Evolutionary conservation across 2,329 filamentous ascomycete genomes (phyloP), one percentile per base, ranked within the genome.

Genomic region (Penicillium sp.): DNA sequence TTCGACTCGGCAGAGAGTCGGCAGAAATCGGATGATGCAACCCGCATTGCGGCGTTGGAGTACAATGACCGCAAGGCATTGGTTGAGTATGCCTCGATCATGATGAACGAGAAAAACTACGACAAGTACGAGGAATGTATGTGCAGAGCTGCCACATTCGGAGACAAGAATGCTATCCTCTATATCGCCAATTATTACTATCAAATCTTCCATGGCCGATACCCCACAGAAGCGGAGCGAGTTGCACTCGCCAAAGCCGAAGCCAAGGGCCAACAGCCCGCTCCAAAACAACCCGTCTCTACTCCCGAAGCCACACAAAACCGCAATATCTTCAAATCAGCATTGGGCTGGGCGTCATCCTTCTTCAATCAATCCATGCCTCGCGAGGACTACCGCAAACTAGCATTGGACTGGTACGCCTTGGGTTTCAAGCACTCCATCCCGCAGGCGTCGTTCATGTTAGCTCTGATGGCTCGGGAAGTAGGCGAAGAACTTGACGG

Each of bases 171-270:
- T 6, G 75, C 77, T 2, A 75, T 73, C 60, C 60, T 70, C n/a
- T 71, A 70, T 35, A 66, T 80, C 9, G 78, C 70, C 3, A 75
- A 77, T 50, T 75, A 75, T 59, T 80, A 80, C 62, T 76, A 71
- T 56, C 72, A 69, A 47, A 77, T 67, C 7, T 72, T 42, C n/a
- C 64, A 66, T 13, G 71, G 73, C 4, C 58, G 63, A 35, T 69
- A 70, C 33, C 67, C 70, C 0, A 72, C 68, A 2, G 65, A 64
- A 2, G 73, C 69, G 15, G 58, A 71, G 22, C 59, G 65, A 35
- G n/a, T 17, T 15, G 42, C 12, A 3, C 45, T 40, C 51, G 22
- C 42, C 13, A 47, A 57, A 26, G 30, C 55, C 19, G n/a, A 37
- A 19, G 13, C 40, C 3, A 9, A 59, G 30, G 38, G n/a, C 4